Evolutionary conservation across 2,329 filamentous ascomycete genomes (phyloP).

Genomic region (Cadophora malorum): DNA sequence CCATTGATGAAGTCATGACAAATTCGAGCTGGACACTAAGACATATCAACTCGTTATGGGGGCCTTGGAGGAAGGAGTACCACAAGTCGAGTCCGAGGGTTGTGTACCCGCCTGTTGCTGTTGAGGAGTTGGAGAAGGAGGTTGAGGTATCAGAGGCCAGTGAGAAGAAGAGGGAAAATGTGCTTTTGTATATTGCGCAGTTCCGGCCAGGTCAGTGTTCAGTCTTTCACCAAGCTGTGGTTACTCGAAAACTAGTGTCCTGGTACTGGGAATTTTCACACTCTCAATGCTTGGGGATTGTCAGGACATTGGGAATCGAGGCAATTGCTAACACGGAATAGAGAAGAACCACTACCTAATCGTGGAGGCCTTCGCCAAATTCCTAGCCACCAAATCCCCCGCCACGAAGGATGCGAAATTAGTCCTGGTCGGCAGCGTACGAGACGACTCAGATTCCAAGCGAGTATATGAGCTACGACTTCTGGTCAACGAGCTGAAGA

Average conservation of each 20-base stretch:
- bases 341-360: constrained; percentile 96
- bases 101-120: constrained; percentile 91
- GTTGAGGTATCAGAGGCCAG: constrained; percentile 74
- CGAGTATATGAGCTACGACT: constrained; percentile 88
- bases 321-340: background rate
- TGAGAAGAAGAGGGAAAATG: constrained; percentile 72
- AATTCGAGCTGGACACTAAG: constrained; percentile 94
- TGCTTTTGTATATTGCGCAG: constrained; percentile 92
- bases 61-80: constrained; percentile 57
- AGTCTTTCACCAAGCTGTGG: too few relatives aligned
- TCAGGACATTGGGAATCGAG: background rate
- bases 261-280: too few relatives aligned
- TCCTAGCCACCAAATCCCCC: constrained; percentile 63
- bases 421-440: constrained; percentile 89
- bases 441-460: constrained; percentile 80
- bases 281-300: too few relatives aligned
- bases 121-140: constrained; percentile 78
- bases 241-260: too few relatives aligned
- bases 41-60: constrained; percentile 85
- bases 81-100: constrained; percentile 63
- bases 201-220: constrained; percentile 74
- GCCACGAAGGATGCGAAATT: constrained; percentile 67
- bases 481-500: constrained; percentile 82
- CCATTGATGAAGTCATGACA: constrained; percentile 94
- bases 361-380: constrained; percentile 81